phyloP scores from a whole-genome alignment of 1,139 yeast genomes.

The Geotrichum siamense region DNA sequence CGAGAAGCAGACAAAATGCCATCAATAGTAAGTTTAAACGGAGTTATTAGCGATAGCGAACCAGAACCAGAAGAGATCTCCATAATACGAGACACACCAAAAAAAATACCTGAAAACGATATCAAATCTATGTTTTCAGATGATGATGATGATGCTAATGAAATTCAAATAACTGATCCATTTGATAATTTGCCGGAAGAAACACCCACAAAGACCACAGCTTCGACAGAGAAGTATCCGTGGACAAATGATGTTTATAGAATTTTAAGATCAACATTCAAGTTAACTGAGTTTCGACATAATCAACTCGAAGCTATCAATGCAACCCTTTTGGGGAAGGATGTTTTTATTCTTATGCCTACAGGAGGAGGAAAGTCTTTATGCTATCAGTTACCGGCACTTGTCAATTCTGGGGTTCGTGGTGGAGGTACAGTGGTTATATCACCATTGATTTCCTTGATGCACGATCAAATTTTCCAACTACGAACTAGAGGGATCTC shows the following conservation, averaged over 20 bases:
- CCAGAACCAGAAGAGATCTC: constrained; percentile 1
- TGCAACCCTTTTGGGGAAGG: constrained; percentile 72
- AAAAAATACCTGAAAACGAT: background rate
- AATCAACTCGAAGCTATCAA: constrained; percentile 85
- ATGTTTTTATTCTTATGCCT: constrained; percentile 95
- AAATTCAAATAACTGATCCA: background rate
- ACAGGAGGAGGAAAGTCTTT: constrained; percentile 98
- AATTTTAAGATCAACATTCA: constrained; percentile 53
- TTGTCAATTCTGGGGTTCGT: constrained; percentile 62
- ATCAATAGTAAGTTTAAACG: background rate
- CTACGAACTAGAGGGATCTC: constrained; percentile 55
- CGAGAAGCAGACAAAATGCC: background rate
- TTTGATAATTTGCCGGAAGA: background rate
- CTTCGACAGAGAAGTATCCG: constrained; percentile 31
- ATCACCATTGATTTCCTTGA: constrained; percentile 88
- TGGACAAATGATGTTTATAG: constrained; percentile 64
- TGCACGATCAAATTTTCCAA: constrained; percentile 96
- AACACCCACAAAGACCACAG: background rate
- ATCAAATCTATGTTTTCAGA: constrained; percentile 9
- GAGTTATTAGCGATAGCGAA: background rate
- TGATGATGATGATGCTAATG: constrained; percentile 5
- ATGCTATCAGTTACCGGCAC: constrained; percentile 92
- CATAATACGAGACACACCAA: background rate
- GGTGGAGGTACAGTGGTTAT: constrained; percentile 84
- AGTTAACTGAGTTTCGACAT: constrained; percentile 60